Base-by-base conservation (phyloP, 495 filamentous ascomycete species). In the Aspergillus leporis region DNA sequence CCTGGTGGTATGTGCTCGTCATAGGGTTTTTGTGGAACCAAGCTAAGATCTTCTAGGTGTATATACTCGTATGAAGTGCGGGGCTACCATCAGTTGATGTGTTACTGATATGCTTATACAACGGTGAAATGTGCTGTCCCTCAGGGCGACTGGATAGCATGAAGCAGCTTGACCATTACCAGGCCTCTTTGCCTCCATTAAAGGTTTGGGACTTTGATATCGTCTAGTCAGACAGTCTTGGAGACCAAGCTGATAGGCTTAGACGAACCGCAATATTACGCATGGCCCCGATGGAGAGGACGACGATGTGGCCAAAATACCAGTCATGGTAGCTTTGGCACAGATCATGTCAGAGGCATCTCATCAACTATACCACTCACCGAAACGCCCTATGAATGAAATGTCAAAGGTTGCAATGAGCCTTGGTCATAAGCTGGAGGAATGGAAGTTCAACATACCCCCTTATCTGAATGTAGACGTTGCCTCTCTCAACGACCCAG, bases 101-200 rank as follows among this genome's bases (percentile, higher is more conserved):
- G 31, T 10, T 32, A 32, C 31, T 32, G 10, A 32, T 32, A 32
- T 32, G 31, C n/a, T 32, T 32, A 13, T 38, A 25, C 40, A 66
- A n/a, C n/a, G n/a, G 67, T 14, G 67, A 70, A 59, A 70, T 70
- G 65, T 67, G 65, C 49, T 70, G 67, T 48, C 66, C 67, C 28
- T 70, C 67, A 9, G 67, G 67, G 6, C 62, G 67, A 1, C 61
- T 70, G 22, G 63, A 70, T 41, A 70, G 67, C 55, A 67, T 70
- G 65, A 70, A 67, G 48, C 62, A 66, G 4, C 56, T 70, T 18
- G 56, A 64, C 5, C 63, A 67, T 40, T 70, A 70, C 38, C 65
- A 67, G 55, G 65, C 61, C 18, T 58, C 67, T 6, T 47, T 67
- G 7, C 67, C 67, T 1, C 62, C 51, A 18, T 23, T 70, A 10